These are phyloP conservation scores for Syzygium syzygioides DNA, from an alignment of 441 rosid species.

Conservation along the genomic window DNA sequence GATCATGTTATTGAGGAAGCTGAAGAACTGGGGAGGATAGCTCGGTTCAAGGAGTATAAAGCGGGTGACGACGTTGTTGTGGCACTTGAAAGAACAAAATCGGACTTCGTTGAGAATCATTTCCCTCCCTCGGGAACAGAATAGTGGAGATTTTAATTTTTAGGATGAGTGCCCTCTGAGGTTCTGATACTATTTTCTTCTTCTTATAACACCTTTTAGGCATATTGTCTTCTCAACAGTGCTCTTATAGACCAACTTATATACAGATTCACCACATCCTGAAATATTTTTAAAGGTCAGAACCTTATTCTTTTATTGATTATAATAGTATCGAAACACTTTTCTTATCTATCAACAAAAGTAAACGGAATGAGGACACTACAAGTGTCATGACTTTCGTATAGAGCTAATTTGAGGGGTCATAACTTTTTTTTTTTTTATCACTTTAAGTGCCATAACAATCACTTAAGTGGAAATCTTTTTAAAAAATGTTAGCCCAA, in stretches of 20 bases:
- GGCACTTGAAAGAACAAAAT: constrained; percentile 27
- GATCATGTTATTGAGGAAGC: constrained; percentile 79
- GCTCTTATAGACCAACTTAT: neutral
- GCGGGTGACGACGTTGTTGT: constrained; percentile 31
- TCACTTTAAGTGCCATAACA: neutral
- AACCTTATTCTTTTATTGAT: neutral
- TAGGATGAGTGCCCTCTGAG: neutral
- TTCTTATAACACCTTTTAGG: neutral
- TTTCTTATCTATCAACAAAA: neutral
- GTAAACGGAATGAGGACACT: neutral
- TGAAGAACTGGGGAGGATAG: constrained; percentile 66
- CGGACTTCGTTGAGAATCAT: constrained; percentile 23
- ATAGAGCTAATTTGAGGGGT: too few species aligned
- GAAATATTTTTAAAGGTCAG: neutral
- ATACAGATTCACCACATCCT: too few species aligned
- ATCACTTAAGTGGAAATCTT: neutral
- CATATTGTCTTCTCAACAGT: neutral
- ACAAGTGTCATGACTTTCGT: fast-evolving
- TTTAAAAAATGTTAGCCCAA: neutral
- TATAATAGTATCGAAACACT: neutral
- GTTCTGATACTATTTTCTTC: neutral
- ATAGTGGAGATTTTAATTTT: neutral
- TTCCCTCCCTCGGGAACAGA: constrained; percentile 22
- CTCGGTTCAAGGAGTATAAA: constrained; percentile 55
- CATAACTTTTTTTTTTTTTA: too few species aligned